Conservation (phyloP, 106 monocot genomes). For the Cymbidium sinense region DNA sequence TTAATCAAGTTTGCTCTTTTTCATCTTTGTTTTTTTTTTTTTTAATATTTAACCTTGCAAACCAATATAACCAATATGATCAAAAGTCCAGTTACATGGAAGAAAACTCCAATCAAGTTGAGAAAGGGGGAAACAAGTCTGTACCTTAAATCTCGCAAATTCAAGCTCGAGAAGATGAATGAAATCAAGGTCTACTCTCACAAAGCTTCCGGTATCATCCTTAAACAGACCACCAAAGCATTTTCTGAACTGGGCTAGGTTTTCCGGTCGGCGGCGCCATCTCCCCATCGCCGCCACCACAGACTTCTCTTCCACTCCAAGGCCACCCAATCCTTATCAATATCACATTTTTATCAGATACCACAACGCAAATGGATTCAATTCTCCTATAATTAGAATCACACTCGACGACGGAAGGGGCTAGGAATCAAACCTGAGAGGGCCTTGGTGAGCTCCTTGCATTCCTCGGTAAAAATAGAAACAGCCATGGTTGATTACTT, state of each 20-base stretch:
- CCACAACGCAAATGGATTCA: not conserved
- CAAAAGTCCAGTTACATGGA: not conserved
- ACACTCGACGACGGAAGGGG: too few relatives aligned
- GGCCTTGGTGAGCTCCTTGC: constrained; percentile 32
- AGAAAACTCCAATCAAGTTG: not conserved
- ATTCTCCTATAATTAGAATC: not conserved
- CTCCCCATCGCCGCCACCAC: constrained; percentile 32
- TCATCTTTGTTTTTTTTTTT: too few relatives aligned
- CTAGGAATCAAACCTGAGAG: constrained; percentile 35
- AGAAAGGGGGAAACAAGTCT: not conserved
- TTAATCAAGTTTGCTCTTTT: too few relatives aligned
- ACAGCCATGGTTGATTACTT: constrained; percentile 8
- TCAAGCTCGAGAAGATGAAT: constrained; percentile 20
- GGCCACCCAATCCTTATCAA: constrained; percentile 44
- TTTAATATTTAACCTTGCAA: not conserved
- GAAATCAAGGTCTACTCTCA: constrained; percentile 38
- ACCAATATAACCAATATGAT: not conserved
- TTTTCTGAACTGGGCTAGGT: constrained; percentile 28
- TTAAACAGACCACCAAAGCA: constrained; percentile 27
- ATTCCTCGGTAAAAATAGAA: constrained; percentile 28
- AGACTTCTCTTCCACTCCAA: constrained; percentile 55
- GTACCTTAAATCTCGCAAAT: constrained; percentile 60
- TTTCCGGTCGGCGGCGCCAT: constrained; percentile 45
- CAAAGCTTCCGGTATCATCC: constrained; percentile 23
- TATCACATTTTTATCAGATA: not conserved